These are phyloP conservation scores for Suhomyces xylopsoci DNA, from an alignment of 805 yeast species.

Conservation along the genomic window DNA sequence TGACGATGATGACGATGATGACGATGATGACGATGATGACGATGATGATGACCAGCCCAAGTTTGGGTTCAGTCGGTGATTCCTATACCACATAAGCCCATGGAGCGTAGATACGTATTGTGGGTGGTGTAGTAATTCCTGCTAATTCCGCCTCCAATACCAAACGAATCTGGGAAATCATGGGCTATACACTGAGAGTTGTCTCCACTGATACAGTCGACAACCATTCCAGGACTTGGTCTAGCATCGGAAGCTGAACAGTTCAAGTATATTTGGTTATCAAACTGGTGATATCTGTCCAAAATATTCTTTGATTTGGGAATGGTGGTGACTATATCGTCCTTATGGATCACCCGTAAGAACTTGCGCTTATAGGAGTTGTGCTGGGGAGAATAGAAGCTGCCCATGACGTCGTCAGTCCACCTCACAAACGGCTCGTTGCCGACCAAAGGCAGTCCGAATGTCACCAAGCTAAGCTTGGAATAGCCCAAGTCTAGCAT, in stretches of 20 bases:
- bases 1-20: slow-evolving; percentile 19
- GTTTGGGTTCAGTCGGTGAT: slow-evolving; percentile 25
- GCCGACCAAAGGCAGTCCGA: slow-evolving; percentile 47
- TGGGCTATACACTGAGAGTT: slow-evolving; percentile 28
- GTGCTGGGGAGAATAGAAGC: slow-evolving; percentile 18
- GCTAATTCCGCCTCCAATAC: neutral
- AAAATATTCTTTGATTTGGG: slow-evolving; percentile 20
- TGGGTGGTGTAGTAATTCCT: slow-evolving; percentile 26
- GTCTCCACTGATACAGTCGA: slow-evolving; percentile 30
- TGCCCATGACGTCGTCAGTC: slow-evolving; percentile 34
- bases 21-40: slow-evolving; percentile 23
- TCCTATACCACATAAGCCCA: slow-evolving; percentile 21
- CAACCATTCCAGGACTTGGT: slow-evolving; percentile 27
- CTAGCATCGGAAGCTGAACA: slow-evolving; percentile 19
- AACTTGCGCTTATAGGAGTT: slow-evolving; percentile 16
- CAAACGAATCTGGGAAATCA: slow-evolving; percentile 20
- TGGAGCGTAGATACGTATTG: slow-evolving; percentile 34
- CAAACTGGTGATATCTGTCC: slow-evolving; percentile 29
- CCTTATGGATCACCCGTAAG: slow-evolving; percentile 25
- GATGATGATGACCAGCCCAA: slow-evolving; percentile 32
- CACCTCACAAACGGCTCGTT: slow-evolving; percentile 35
- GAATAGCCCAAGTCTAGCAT: slow-evolving; percentile 33
- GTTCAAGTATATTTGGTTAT: slow-evolving; percentile 33
- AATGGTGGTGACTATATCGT: slow-evolving; percentile 26
- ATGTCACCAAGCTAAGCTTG: slow-evolving; percentile 31